Evolutionary conservation across 768 basidiomycete species (phyloP).

Genomic region (Daedaleopsis sinensis): DNA sequence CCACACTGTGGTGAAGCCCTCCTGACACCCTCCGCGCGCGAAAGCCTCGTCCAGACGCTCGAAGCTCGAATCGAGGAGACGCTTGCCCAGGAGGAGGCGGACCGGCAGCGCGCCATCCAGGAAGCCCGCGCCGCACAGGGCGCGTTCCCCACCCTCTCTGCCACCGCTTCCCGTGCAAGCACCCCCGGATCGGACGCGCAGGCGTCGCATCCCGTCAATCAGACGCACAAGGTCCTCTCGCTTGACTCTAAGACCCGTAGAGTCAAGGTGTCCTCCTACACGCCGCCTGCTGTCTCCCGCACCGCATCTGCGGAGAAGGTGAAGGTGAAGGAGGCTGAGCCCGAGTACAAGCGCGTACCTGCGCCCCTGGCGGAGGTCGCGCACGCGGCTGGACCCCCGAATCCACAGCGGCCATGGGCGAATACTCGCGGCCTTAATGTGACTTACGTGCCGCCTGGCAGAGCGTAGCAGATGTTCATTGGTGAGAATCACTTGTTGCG

Average conservation of each 20-base stretch:
- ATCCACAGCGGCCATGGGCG: slow-evolving; percentile 17
- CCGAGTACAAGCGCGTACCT: slow-evolving; percentile 43
- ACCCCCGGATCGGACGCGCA: slow-evolving; percentile 17
- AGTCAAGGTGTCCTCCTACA: slow-evolving; percentile 57
- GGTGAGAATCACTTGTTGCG: not conserved
- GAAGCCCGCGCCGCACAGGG: slow-evolving; percentile 55
- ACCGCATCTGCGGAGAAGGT: slow-evolving; percentile 33
- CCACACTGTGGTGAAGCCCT: slow-evolving; percentile 51
- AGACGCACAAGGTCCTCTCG: slow-evolving; percentile 63
- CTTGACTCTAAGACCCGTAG: slow-evolving; percentile 54
- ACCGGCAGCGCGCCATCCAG: slow-evolving; percentile 46
- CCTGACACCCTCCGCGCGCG: slow-evolving; percentile 36
- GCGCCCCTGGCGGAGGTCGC: slow-evolving; percentile 40
- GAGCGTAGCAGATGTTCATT: not conserved
- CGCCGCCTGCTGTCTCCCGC: slow-evolving; percentile 37
- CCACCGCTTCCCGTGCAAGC: slow-evolving; percentile 14
- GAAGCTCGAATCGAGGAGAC: slow-evolving; percentile 47
- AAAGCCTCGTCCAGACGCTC: slow-evolving; percentile 44
- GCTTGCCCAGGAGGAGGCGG: slow-evolving; percentile 50
- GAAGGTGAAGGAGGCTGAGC: slow-evolving; percentile 33
- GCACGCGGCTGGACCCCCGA: slow-evolving; percentile 16
- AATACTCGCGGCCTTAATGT: slow-evolving; percentile 17
- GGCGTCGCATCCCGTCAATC: slow-evolving; percentile 33
- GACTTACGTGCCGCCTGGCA: slow-evolving; percentile 20
- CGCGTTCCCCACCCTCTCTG: slow-evolving; percentile 60